Base-by-base conservation (phyloP, 164 flowering plant species). In the Piper longum region DNA sequence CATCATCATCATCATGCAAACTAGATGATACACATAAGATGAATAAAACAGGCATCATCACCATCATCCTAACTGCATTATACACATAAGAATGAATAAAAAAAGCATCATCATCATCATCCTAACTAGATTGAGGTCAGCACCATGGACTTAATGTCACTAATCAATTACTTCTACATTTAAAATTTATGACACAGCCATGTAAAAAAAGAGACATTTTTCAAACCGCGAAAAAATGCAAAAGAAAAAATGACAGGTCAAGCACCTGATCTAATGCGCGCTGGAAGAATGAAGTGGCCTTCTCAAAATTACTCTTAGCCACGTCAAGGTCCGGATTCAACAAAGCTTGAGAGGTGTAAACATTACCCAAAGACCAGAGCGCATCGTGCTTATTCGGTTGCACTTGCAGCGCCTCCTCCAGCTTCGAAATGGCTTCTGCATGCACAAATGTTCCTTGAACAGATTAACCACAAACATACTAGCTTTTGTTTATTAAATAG, bases 311-410 rank as follows among this genome's bases (percentile, higher is more conserved):
- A 68, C 64, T 70, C 68, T 64, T 78, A 2, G 96, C 96, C 66
- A 76, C 87, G 5, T 83, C 85, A 19, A 11, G 55, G 43, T 88
- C 90, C 7, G 91, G 81, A 61, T 75, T 86, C 48, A 88, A 66
- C 74, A 93, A 90, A 0, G 85, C 98, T 57, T 73, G 69, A 14
- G 90, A 81, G 19, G 95, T 88, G 56, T 81, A 72, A 3, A 90
- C 98, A 81, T 93, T 90, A 42, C 95, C 98, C 63, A 90, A 67
- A 72, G 84, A 86, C 97, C 96, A 93, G 0, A 90, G 77, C 0
- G 96, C 63, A n/a, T 93, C 96, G 68, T 82, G 95, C 70, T 83
- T 87, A 26, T 51, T 74, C 9, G 97, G 89, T 61, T 82, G 67
- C 58, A 90, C 41, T 44, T 26, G 39, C 76, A 92, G 71, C 16